Evolutionary conservation across 176 grass and related monocot species (phyloP).

Genomic region (Panicum miliaceum): DNA sequence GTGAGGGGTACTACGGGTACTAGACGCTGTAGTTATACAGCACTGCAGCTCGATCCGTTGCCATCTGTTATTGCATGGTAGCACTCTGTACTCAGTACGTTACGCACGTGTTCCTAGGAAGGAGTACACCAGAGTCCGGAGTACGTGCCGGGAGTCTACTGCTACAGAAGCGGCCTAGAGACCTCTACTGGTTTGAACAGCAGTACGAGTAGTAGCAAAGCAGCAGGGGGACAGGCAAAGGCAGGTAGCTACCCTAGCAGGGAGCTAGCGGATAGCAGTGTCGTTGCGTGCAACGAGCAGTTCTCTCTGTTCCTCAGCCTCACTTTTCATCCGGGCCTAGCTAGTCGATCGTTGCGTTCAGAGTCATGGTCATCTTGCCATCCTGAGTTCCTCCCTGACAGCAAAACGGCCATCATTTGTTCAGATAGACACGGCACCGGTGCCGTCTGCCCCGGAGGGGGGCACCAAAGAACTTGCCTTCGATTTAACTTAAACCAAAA

Average conservation of each 20-base stretch:
- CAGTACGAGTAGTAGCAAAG: background rate
- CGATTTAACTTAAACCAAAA: no score
- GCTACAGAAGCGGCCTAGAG: no score
- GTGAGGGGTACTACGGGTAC: no score
- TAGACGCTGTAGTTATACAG: background rate
- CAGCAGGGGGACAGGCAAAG: conserved; percentile 18
- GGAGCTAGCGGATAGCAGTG: background rate
- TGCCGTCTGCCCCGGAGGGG: conserved; percentile 34
- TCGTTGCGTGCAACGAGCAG: conserved; percentile 43
- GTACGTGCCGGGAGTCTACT: no score
- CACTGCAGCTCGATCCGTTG: background rate
- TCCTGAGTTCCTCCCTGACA: background rate
- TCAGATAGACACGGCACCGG: conserved; percentile 41
- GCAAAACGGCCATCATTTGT: conserved; percentile 60
- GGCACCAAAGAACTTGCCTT: background rate
- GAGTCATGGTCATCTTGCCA: conserved; percentile 55
- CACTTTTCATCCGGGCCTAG: conserved; percentile 33
- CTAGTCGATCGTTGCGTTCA: conserved; percentile 60
- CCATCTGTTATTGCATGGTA: conserved; percentile 28
- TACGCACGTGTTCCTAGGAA: conserved; percentile 19
- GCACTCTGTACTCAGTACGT: no score
- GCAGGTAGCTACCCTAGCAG: background rate
- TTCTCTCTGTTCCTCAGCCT: conserved; percentile 20
- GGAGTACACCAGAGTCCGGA: background rate
- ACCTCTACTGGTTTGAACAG: no score